Percentiles rank a stretch among this genome's conserved stretches.
These are phyloP conservation scores for Zygosaccharomyces pseudorouxii DNA, from an alignment of 805 yeast genomes.

Conservation along the genomic window DNA sequence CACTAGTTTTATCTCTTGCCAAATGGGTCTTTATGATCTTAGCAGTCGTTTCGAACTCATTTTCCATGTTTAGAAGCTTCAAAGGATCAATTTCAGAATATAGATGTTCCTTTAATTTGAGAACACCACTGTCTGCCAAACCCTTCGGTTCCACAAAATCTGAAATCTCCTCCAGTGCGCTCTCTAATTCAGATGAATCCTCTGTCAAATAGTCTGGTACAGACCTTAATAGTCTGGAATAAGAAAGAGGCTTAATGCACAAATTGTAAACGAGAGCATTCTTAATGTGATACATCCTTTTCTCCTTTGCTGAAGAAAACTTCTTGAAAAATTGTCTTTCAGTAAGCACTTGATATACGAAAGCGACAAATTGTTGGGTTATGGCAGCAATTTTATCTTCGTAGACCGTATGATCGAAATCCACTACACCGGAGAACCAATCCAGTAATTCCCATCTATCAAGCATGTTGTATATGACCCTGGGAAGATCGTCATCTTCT, in stretches of 20 bases:
- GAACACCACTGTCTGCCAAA: constrained; percentile 61
- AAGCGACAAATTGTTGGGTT: constrained; percentile 74
- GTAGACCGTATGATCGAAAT: constrained; percentile 41
- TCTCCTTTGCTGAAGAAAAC: constrained; percentile 32
- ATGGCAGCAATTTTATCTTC: constrained; percentile 50
- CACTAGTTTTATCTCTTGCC: constrained; percentile 37
- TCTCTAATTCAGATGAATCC: constrained; percentile 41
- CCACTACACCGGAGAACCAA: constrained; percentile 42
- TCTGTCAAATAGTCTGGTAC: constrained; percentile 37
- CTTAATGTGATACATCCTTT: constrained; percentile 34
- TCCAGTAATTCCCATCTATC: constrained; percentile 56
- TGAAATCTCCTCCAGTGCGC: constrained; percentile 52
- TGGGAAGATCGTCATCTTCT: constrained; percentile 45
- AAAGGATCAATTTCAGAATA: constrained; percentile 55
- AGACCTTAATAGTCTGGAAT: constrained; percentile 43
- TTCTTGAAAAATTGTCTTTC: constrained; percentile 62
- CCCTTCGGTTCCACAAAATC: constrained; percentile 62
- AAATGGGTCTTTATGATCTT: constrained; percentile 43
- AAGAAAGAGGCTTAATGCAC: constrained; percentile 49
- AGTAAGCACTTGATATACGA: constrained; percentile 61
- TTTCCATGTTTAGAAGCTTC: constrained; percentile 42
- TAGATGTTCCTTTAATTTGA: constrained; percentile 47
- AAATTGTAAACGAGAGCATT: constrained; percentile 47
- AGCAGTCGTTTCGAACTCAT: constrained; percentile 49
- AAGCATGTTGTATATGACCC: constrained; percentile 52